These are phyloP conservation scores for Termitomyces sp. DNA, from an alignment of 768 basidiomycete species.

Conservation along the genomic window DNA sequence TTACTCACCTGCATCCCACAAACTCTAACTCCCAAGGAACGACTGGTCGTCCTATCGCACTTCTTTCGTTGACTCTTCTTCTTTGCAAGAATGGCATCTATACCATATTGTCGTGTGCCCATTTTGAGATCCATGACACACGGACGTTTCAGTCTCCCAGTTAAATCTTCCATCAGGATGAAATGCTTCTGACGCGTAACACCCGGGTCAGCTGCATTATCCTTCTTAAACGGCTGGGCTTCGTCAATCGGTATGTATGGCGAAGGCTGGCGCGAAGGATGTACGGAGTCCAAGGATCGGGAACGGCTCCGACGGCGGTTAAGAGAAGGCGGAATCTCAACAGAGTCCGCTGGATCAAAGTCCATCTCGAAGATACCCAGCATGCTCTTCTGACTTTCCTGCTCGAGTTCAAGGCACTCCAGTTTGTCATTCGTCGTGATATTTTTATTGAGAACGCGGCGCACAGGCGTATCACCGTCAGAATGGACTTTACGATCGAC, in stretches of 20 bases:
- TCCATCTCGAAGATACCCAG: slow-evolving; percentile 41
- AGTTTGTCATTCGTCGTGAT: slow-evolving; percentile 28
- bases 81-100: slow-evolving; percentile 87
- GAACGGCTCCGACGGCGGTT: slow-evolving; percentile 42
- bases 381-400: slow-evolving; percentile 21
- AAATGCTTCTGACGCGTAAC: slow-evolving; percentile 92
- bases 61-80: slow-evolving; percentile 99
- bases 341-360: slow-evolving; percentile 18
- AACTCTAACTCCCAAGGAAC: slow-evolving; percentile 83
- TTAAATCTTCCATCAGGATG: slow-evolving; percentile 98
- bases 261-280: slow-evolving; percentile 20
- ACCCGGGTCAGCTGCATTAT: slow-evolving; percentile 28
- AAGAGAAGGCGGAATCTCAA: slow-evolving; percentile 23
- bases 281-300: slow-evolving; percentile 30
- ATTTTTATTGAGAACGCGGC: slow-evolving; percentile 64
- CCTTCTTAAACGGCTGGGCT: slow-evolving; percentile 27
- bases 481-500: slow-evolving; percentile 33
- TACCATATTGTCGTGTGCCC: slow-evolving; percentile 99
- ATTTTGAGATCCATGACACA: slow-evolving; percentile 99
- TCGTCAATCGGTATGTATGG: slow-evolving; percentile 17
- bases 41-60: slow-evolving; percentile 93
- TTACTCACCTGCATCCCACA: slow-evolving; percentile 96
- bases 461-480: slow-evolving; percentile 32
- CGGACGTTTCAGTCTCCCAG: slow-evolving; percentile 83
- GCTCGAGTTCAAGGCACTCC: slow-evolving; percentile 22